These are phyloP conservation scores for Crithidia brevicula DNA, from an alignment of 208 protist genomes.

Conservation along the genomic window DNA sequence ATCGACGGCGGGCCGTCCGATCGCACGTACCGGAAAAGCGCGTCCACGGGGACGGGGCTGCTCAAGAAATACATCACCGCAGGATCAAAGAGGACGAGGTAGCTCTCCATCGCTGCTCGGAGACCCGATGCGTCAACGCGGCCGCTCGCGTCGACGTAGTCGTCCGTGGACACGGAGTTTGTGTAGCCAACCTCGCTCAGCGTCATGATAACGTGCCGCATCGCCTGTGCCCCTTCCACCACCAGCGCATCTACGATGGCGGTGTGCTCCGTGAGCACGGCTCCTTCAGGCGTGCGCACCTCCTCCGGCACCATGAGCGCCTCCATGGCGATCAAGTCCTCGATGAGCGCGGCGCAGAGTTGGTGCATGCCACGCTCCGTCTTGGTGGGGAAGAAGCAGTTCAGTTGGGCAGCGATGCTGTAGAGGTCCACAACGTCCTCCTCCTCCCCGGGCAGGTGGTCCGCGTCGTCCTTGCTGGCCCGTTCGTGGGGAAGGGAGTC, in stretches of 20 bases:
- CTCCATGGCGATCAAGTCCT: constrained; percentile 32
- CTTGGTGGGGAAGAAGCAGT: constrained; percentile 53
- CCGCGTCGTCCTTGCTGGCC: neutral
- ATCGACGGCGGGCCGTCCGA: constrained; percentile 16
- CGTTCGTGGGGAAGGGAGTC: neutral
- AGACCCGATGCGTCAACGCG: constrained; percentile 7
- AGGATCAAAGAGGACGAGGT: constrained; percentile 24
- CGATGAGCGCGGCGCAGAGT: constrained; percentile 34
- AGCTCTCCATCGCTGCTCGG: constrained; percentile 12
- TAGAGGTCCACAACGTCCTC: constrained; percentile 25
- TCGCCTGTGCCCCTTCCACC: constrained; percentile 28
- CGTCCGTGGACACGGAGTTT: constrained; percentile 1
- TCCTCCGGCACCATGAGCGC: constrained; percentile 23
- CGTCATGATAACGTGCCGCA: constrained; percentile 27
- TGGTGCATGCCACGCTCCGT: constrained; percentile 25
- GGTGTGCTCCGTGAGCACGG: constrained; percentile 19
- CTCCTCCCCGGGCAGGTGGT: neutral
- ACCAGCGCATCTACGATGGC: constrained; percentile 25
- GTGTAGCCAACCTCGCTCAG: constrained; percentile 11
- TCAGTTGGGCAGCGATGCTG: constrained; percentile 33
- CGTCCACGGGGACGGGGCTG: constrained; percentile 32
- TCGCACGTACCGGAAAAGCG: constrained; percentile 34
- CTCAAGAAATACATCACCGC: constrained; percentile 32
- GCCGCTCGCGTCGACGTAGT: constrained; percentile 5
- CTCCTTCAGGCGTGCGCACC: constrained; percentile 21